phyloP scores from a whole-genome alignment of 1,139 yeast species.

The Nakaseomyces glabratus region DNA sequence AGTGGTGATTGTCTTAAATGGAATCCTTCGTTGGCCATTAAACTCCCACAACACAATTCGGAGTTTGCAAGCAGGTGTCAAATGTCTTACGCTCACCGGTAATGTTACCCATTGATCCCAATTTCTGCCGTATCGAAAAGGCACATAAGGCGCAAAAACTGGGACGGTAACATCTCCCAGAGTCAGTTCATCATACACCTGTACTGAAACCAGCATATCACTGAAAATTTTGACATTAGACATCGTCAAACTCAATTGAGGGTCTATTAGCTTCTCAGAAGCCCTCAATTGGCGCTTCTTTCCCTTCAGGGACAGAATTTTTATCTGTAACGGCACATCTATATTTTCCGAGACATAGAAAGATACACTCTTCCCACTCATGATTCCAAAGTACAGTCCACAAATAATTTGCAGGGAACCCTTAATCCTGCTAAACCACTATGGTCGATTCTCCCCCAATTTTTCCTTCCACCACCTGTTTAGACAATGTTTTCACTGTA shows the following conservation, averaged over 20 bases:
- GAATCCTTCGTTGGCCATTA: constrained; percentile 40
- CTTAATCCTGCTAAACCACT: no score
- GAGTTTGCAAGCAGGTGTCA: constrained; percentile 53
- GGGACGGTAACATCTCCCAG: constrained; percentile 46
- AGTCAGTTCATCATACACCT: constrained; percentile 54
- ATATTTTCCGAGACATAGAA: constrained; percentile 74
- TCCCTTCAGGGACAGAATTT: constrained; percentile 43
- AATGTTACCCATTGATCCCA: constrained; percentile 61
- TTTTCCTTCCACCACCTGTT: no score
- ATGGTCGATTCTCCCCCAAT: no score
- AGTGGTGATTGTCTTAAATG: constrained; percentile 54
- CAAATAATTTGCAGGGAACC: no score
- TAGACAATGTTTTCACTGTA: no score
- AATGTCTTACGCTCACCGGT: constrained; percentile 62
- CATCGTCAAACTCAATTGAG: constrained; percentile 41
- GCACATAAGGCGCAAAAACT: constrained; percentile 53
- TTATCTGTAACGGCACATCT: constrained; percentile 45
- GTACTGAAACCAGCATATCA: constrained; percentile 55
- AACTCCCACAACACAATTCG: constrained; percentile 60
- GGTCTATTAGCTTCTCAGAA: constrained; percentile 49
- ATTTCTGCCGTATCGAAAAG: constrained; percentile 40
- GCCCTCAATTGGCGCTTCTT: constrained; percentile 38
- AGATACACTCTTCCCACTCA: constrained; percentile 45
- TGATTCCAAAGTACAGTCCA: no score
- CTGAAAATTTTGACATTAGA: constrained; percentile 46